phyloP scores from a whole-genome alignment of 345 rosid genomes.

The Camelina neglecta region DNA sequence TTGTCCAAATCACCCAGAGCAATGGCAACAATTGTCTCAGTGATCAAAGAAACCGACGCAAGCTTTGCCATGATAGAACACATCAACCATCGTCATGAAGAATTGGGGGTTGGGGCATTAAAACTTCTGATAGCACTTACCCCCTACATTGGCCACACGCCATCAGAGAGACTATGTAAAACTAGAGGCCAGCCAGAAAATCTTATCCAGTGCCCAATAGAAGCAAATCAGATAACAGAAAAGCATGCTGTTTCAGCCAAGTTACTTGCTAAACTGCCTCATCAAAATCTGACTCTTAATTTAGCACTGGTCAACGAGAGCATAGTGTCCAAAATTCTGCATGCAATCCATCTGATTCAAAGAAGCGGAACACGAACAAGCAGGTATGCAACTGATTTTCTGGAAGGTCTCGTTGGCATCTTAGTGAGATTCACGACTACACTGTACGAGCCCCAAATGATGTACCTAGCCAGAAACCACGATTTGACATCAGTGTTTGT shows the following conservation, averaged over 20 bases:
- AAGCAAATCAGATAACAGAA: conserved; percentile 61
- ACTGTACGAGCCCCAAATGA: conserved; percentile 68
- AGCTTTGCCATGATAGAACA: conserved; percentile 70
- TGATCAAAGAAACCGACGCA: conserved; percentile 70
- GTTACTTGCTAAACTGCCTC: conserved; percentile 81
- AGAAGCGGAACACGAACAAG: conserved; percentile 61
- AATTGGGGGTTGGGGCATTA: conserved; percentile 66
- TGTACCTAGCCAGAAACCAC: conserved; percentile 66
- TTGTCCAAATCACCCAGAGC: conserved; percentile 65
- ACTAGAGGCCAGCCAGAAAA: conserved; percentile 76
- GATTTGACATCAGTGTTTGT: conserved; percentile 72
- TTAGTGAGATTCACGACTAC: conserved; percentile 89
- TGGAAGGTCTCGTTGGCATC: conserved; percentile 84
- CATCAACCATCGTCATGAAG: conserved; percentile 74
- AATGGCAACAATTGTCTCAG: conserved; percentile 57
- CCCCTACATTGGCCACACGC: conserved; percentile 67
- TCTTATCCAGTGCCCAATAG: conserved; percentile 55
- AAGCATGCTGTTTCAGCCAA: conserved; percentile 74
- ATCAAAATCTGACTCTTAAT: conserved; percentile 74
- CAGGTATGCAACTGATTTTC: conserved; percentile 66
- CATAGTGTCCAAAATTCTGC: conserved; percentile 60
- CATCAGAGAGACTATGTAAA: conserved; percentile 76
- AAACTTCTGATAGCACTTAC: conserved; percentile 69
- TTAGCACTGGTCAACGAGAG: conserved; percentile 62
- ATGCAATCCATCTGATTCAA: conserved; percentile 59